Percentiles rank a stretch among this genome's conserved stretches.
Conservation (phyloP, 768 basidiomycete species). For the Termitomyces sp. region DNA sequence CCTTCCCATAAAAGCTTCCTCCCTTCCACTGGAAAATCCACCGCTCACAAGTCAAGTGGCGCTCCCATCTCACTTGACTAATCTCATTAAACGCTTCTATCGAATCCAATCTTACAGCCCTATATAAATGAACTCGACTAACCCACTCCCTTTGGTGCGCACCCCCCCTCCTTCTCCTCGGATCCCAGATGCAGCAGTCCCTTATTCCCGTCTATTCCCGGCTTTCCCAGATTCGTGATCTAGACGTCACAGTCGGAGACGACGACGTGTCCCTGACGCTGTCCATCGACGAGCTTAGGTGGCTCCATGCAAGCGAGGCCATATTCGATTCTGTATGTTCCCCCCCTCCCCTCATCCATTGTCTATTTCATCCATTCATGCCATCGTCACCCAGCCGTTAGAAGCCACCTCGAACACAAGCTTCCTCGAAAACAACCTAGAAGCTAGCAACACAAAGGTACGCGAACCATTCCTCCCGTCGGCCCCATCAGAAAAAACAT, state of each 20-base stretch:
- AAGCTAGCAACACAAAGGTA: neutral
- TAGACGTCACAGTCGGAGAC: slow-evolving; percentile 5
- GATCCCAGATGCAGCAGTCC: neutral
- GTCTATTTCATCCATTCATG: neutral
- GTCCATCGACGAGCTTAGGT: slow-evolving; percentile 42
- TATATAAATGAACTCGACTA: neutral
- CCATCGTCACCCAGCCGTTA: neutral
- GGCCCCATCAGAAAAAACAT: no score
- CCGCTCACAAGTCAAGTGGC: neutral
- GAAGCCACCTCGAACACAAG: neutral
- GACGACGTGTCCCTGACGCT: slow-evolving; percentile 27
- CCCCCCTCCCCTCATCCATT: no score
- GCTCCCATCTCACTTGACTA: no score
- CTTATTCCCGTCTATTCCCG: neutral
- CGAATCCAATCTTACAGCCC: neutral
- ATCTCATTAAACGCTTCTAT: neutral
- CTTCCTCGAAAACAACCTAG: no score
- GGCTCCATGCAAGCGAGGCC: slow-evolving; percentile 37
- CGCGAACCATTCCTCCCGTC: neutral
- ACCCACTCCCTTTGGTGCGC: neutral
- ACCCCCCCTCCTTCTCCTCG: neutral
- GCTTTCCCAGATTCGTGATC: neutral
- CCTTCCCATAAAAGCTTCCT: neutral
- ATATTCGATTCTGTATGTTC: slow-evolving; percentile 9
- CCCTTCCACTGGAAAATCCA: slow-evolving; percentile 9